Conservation (phyloP, 495 filamentous ascomycete genomes). For the Baudoinia panamericana region DNA sequence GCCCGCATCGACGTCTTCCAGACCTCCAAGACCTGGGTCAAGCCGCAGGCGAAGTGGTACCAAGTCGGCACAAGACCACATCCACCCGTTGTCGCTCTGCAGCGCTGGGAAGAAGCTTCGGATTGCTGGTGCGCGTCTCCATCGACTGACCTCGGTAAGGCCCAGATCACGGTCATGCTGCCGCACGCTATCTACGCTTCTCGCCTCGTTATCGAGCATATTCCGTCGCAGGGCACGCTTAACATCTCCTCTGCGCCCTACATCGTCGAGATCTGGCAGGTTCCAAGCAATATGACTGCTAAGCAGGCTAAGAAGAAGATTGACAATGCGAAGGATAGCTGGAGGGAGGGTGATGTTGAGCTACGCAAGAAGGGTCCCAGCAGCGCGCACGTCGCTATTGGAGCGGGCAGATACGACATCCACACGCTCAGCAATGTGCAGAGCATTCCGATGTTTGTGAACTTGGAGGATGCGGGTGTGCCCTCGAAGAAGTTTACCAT, state of each 20-base stretch:
- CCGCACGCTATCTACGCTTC: constrained; percentile 38
- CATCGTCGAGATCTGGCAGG: constrained; percentile 48
- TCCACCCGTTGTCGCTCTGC: constrained; percentile 35
- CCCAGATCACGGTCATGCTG: constrained; percentile 38
- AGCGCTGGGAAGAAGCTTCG: constrained; percentile 45
- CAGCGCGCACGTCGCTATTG: constrained; percentile 39
- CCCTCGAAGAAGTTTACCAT: constrained; percentile 36
- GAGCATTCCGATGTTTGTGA: constrained; percentile 35
- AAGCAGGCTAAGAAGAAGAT: too few species aligned
- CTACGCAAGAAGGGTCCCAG: too few species aligned
- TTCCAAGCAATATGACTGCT: background rate
- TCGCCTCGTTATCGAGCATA: constrained; percentile 50
- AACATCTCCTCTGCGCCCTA: constrained; percentile 44
- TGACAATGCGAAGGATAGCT: too few species aligned
- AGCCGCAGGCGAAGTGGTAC: background rate
- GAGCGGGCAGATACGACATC: constrained; percentile 39
- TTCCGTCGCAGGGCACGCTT: constrained; percentile 38
- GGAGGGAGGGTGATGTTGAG: too few species aligned
- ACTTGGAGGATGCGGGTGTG: constrained; percentile 28
- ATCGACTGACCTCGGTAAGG: constrained; percentile 17
- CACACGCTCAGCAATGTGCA: constrained; percentile 34
- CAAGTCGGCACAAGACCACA: constrained; percentile 4
- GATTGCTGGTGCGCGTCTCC: constrained; percentile 53
- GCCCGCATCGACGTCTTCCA: constrained; percentile 22
- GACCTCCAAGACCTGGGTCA: constrained; percentile 23